Evolutionary conservation across 257 asterid genomes (phyloP), one percentile per base, ranked within the genome.

Genomic region (Solanum sejunctum): DNA sequence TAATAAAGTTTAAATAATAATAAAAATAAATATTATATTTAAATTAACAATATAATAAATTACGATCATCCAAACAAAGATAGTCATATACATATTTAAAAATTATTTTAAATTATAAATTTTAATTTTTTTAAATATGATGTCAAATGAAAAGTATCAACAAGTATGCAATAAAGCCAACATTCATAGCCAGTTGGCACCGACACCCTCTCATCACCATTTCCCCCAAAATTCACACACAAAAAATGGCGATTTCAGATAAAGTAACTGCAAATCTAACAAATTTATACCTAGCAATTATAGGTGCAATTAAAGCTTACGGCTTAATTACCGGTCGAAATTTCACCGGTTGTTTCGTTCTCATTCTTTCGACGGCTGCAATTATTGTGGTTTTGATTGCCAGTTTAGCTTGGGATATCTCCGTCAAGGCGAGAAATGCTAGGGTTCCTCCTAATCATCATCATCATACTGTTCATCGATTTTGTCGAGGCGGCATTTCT

Each of bases 401-500:
- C 21, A 91, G 92, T 87, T 91, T 95, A 84, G 55, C 89, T 3
- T 95, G 96, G 96, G 99, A 95, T 77, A 93, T 95, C 66, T 95
- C 94, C 15, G 91, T 97, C 12, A 95, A 95, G 90, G 97, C 97
- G 8, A 85, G 93, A 80, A 84, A 84, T 61, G 91, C 94, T 88
- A 90, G 92, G 79, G 73, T 85, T 8, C 84, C 90, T 5, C 78
- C 43, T 56, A 83, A 86, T 10, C 10, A 8, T 9, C 56, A 57
- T 85, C 93, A 86, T 11, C 87, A 88, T 84, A 26, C 49, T 16
- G 87, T 83, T 36, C 95, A 95, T 83, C 96, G 92, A 67, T 91
- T 93, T 93, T 95, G 99, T 89, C 92, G 98, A 61, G 99, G 98
- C 49, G 99, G 99, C 63, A 95, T 95, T 87, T 91, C 96, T 20